A percentile compares a stretch with the other conserved stretches of the same genome.
Evolutionary conservation across 495 filamentous ascomycete genomes (phyloP).

Genomic region (Neurospora sp.): DNA sequence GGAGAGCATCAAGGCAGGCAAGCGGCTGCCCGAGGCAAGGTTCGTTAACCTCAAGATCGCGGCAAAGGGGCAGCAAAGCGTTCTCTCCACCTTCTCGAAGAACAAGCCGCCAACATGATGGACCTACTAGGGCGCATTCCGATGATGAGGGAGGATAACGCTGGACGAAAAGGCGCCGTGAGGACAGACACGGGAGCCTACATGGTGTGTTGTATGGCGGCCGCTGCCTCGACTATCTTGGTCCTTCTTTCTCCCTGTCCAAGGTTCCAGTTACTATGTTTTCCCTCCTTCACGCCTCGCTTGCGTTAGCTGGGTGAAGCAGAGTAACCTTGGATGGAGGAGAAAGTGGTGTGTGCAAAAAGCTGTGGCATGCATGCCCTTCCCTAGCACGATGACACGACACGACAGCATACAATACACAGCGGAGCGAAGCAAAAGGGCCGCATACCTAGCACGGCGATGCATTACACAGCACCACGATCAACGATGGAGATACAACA

Average conservation of each 20-base stretch:
- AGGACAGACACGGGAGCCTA: not conserved
- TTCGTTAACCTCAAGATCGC: constrained; percentile 56
- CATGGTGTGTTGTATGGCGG: not conserved
- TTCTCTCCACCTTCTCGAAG: constrained; percentile 29
- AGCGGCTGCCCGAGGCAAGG: constrained; percentile 60
- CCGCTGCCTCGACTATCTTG: not conserved
- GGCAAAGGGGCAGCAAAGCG: constrained; percentile 50
- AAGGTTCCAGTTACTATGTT: not conserved
- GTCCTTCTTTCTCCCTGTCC: not conserved
- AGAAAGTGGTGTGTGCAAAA: not conserved
- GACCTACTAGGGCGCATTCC: not conserved
- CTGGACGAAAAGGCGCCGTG: not conserved
- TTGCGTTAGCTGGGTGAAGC: not conserved
- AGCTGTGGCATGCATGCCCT: not conserved
- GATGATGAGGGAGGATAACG: not conserved
- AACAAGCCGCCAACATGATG: constrained; percentile 10
- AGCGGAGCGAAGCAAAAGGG: not conserved
- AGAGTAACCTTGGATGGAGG: not conserved
- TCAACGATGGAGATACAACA: not conserved
- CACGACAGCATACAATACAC: not conserved
- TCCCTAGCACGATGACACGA: not conserved
- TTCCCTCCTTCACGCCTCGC: not conserved
- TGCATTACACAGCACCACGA: not conserved
- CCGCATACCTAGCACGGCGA: not conserved
- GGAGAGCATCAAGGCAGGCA: constrained; percentile 69